A percentile compares a stretch with the other conserved stretches of the same genome.
Conservation (phyloP, 768 basidiomycete genomes). For the Phlebiopsis gigantea region DNA sequence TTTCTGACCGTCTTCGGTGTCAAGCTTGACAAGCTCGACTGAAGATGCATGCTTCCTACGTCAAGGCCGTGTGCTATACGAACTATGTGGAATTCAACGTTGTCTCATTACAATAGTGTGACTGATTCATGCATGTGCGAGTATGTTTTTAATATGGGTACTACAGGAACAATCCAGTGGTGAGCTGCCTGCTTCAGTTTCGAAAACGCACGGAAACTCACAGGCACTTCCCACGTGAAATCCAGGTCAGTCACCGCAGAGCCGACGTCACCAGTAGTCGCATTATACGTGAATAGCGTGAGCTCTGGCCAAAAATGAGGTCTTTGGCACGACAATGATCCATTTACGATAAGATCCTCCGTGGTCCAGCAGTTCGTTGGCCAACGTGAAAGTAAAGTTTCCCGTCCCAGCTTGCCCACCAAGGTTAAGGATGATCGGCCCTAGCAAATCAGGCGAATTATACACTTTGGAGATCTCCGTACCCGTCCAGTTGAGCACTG, state of each 20-base stretch:
- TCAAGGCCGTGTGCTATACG: not conserved
- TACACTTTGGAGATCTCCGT: not conserved
- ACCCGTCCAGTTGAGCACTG: not conserved
- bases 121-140: not conserved
- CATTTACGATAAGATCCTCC: not conserved
- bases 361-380: not conserved
- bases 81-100: too few relatives aligned
- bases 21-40: not conserved
- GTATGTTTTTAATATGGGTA: not conserved
- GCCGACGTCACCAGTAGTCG: not conserved
- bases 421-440: not conserved
- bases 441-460: not conserved
- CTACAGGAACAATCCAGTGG: not conserved
- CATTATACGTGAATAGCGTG: not conserved
- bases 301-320: not conserved
- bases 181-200: not conserved
- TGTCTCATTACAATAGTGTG: too few relatives aligned
- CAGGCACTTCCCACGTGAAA: not conserved
- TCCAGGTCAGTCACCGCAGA: constrained; percentile 2
- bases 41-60: not conserved
- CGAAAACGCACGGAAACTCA: not conserved
- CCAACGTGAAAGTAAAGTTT: not conserved
- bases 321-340: not conserved
- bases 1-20: not conserved
- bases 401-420: not conserved